Conservation (phyloP, 1,139 yeast genomes). For the Geotrichum fermentans region DNA sequence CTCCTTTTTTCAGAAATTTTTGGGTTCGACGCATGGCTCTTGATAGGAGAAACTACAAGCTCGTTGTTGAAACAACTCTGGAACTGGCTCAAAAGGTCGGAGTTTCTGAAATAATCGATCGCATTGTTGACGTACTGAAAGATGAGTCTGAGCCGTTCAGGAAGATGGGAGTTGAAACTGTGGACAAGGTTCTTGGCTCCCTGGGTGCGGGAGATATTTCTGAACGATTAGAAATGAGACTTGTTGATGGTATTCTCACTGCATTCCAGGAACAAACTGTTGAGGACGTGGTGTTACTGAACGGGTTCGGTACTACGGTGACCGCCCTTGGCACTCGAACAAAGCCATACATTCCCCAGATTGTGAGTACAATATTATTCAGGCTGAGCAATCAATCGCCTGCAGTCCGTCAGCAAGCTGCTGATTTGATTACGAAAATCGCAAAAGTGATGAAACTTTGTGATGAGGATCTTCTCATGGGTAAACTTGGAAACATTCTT, state of each 20-base stretch:
- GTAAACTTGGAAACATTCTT: constrained; percentile 66
- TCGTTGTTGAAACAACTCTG: constrained; percentile 72
- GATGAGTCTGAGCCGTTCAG: constrained; percentile 82
- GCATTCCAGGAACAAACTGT: constrained; percentile 77
- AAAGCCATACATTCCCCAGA: constrained; percentile 69
- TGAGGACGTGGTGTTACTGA: constrained; percentile 52
- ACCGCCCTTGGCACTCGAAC: constrained; percentile 64
- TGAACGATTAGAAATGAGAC: constrained; percentile 56
- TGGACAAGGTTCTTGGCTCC: constrained; percentile 46
- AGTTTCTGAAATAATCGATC: constrained; percentile 54
- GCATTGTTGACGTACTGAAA: constrained; percentile 55
- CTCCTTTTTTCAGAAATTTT: constrained; percentile 63
- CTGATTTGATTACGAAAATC: constrained; percentile 64
- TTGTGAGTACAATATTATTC: constrained; percentile 68
- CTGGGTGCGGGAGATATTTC: constrained; percentile 51
- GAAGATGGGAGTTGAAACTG: constrained; percentile 71
- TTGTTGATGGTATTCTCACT: constrained; percentile 77
- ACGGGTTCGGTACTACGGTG: constrained; percentile 63
- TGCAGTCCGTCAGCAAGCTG: constrained; percentile 77
- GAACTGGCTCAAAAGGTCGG: constrained; percentile 67
- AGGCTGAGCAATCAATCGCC: constrained; percentile 70
- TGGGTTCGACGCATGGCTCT: constrained; percentile 57
- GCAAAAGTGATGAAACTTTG: constrained; percentile 68
- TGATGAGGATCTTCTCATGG: constrained; percentile 57
- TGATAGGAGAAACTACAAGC: constrained; percentile 49